Conservation (phyloP, 148 eudicot species). For the Arbutus unedo region DNA sequence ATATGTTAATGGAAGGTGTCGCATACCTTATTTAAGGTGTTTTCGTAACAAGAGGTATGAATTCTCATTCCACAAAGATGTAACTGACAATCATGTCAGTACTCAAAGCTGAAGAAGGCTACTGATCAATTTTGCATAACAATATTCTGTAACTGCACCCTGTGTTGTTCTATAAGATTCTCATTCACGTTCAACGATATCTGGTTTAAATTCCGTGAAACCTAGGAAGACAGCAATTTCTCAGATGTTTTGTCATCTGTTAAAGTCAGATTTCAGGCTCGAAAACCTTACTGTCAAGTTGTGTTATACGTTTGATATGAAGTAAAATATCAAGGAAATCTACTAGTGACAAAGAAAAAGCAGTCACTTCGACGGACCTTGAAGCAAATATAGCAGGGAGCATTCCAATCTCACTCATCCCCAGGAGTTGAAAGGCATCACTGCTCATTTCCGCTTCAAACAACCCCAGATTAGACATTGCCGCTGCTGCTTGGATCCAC, state of each 20-base stretch:
- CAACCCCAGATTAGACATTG: conserved; percentile 74
- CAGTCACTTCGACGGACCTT: conserved; percentile 33
- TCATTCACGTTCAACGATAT: neutral
- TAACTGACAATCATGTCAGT: neutral
- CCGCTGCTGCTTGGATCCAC: conserved; percentile 87
- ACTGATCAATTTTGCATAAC: neutral
- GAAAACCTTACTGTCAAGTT: neutral
- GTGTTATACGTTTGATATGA: neutral
- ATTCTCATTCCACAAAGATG: neutral
- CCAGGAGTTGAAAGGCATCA: conserved; percentile 83
- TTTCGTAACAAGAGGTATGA: neutral
- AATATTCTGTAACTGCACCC: neutral
- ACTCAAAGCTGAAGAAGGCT: neutral
- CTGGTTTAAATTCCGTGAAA: neutral
- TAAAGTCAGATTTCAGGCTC: neutral
- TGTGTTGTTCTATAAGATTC: neutral
- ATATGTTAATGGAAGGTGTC: neutral
- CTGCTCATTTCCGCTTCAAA: conserved; percentile 87
- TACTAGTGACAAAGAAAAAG: neutral
- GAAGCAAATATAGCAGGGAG: conserved; percentile 58
- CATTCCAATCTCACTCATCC: conserved; percentile 86
- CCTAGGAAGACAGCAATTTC: neutral
- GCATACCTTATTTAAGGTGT: neutral
- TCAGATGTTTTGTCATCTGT: neutral
- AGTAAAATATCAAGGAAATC: neutral